phyloP scores from a whole-genome alignment of 805 yeast species.

The Nakazawaea wyomingensis region DNA sequence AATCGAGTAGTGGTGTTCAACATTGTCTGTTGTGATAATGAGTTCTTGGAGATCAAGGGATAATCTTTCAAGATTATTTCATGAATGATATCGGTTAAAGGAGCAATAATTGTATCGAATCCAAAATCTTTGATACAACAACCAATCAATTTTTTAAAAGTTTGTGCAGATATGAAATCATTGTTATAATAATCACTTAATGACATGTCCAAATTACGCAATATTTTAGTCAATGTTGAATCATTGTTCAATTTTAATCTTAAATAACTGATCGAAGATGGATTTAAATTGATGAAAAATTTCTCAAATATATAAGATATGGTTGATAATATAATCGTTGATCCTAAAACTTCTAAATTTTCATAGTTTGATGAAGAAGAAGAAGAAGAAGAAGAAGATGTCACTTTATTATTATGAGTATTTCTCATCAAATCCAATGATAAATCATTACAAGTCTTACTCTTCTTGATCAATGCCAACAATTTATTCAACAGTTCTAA shows the following conservation, averaged over 20 bases:
- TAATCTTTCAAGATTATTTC: slow-evolving; percentile 55
- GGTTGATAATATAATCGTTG: slow-evolving; percentile 47
- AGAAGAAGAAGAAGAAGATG: no score
- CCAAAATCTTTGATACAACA: slow-evolving; percentile 77
- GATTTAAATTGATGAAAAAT: slow-evolving; percentile 48
- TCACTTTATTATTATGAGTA: no score
- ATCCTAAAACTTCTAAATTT: slow-evolving; percentile 54
- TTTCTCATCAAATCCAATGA: slow-evolving; percentile 14
- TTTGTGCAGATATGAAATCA: slow-evolving; percentile 48
- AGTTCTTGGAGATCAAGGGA: slow-evolving; percentile 50
- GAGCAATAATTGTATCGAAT: slow-evolving; percentile 60
- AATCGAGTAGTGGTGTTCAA: slow-evolving; percentile 4
- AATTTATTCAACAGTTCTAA: slow-evolving; percentile 27
- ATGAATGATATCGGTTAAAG: slow-evolving; percentile 65
- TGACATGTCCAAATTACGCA: slow-evolving; percentile 38
- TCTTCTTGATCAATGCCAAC: slow-evolving; percentile 48
- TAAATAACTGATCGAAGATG: slow-evolving; percentile 49
- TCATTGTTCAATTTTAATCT: slow-evolving; percentile 32
- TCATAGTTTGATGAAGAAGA: slow-evolving; percentile 25
- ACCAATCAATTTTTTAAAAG: slow-evolving; percentile 58
- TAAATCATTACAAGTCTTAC: slow-evolving; percentile 56
- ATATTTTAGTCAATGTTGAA: slow-evolving; percentile 36
- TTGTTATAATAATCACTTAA: slow-evolving; percentile 16
- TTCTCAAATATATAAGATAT: slow-evolving; percentile 60
- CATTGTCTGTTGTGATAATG: slow-evolving; percentile 26